Evolutionary conservation across 805 yeast species (phyloP), one percentile per base, ranked within the genome.

Genomic region (Yueomyces sp.): DNA sequence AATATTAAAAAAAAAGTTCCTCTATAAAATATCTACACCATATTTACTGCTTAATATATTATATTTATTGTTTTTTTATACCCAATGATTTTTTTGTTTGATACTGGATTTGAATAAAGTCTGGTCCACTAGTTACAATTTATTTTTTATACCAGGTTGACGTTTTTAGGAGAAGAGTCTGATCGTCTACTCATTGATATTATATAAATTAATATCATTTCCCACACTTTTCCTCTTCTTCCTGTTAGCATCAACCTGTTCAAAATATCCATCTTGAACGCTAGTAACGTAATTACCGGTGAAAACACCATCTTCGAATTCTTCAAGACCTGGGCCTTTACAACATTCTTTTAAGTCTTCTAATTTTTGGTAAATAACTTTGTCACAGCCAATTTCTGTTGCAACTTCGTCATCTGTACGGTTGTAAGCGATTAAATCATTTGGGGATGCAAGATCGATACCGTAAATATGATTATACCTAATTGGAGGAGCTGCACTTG

Each of bases 401-500:
- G 92, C 80, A 50, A 92, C 79, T 61, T 85, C 85, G 2, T 76
- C 77, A 49, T 80, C 90, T 6, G 78, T 67, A 54, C 82, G 77
- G 53, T 81, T 69, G 64, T 75, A 92, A 4, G 96, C 98, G 39
- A 92, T 96, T 34, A 92, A 71, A 8, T 95, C 95, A 63, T 78
- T 84, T 41, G 90, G 85, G 58, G 92, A 97, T 30, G 98, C 97
- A 48, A 92, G 74, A 67, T 92, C 98, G 52, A 92, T 92, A 62
- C 98, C 98, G 63, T 92, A 92, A 46, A 92, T 86, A 61, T 92
- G 98, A 67, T 92, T 92, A 66, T 70, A 78, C 64, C 98, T 77
- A 55, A 92, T 92, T n/a, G 96, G 94, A 30, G 98, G 98, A 12
- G 98, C 94, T 58, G 96, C 92, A 28, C 95, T 85, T 0, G 98